phyloP scores from a whole-genome alignment of 306 rosid genomes.

The Mimosa bimucronata region DNA sequence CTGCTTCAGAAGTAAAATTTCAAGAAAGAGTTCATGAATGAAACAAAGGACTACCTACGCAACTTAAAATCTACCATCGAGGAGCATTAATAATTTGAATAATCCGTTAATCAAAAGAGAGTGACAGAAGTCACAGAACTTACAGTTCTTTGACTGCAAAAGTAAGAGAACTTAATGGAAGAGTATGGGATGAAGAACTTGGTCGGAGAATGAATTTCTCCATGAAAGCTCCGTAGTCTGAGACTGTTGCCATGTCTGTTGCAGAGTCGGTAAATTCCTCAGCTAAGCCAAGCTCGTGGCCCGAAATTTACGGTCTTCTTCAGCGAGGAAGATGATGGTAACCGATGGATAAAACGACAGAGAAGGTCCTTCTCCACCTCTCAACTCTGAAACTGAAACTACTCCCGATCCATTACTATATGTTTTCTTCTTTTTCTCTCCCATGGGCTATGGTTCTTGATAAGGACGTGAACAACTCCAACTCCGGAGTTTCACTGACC shows the following conservation, averaged over 20 bases:
- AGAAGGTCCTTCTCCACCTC: background rate
- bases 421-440: background rate
- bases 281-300: background rate
- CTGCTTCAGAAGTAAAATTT: constrained; percentile 40
- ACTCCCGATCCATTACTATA: background rate
- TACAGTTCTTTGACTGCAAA: constrained; percentile 96
- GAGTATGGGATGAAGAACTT: constrained; percentile 45
- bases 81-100: background rate
- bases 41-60: background rate
- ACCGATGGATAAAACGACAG: background rate
- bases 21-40: background rate
- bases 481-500: constrained; percentile 27
- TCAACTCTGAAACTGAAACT: background rate
- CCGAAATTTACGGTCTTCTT: background rate
- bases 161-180: constrained; percentile 75
- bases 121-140: constrained; percentile 7
- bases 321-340: constrained; percentile 3
- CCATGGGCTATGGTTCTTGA: background rate
- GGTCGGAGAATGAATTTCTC: constrained; percentile 70
- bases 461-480: constrained; percentile 27
- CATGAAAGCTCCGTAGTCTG: constrained; percentile 72
- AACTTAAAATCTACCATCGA: too few relatives aligned
- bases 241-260: constrained; percentile 50
- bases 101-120: background rate
- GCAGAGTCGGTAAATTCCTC: background rate